These are phyloP conservation scores for Arthrobotrys entomopaga DNA, from an alignment of 2,329 filamentous ascomycete genomes.

Conservation along the genomic window DNA sequence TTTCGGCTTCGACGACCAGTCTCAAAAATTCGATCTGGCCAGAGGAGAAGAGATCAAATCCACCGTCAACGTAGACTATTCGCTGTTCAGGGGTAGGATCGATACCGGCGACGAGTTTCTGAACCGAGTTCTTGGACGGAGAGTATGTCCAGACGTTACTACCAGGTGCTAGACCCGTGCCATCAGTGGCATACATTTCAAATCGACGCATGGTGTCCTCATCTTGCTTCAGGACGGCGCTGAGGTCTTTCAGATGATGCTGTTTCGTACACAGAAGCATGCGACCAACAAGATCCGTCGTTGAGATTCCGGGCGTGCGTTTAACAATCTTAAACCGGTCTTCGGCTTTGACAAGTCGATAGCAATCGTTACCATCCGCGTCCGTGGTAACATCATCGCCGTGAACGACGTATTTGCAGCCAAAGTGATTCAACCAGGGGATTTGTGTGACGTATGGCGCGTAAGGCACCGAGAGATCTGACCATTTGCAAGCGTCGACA, in stretches of 20 bases:
- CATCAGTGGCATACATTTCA: conserved; percentile 83
- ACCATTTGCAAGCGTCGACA: conserved; percentile 94
- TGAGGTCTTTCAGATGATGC: conserved; percentile 88
- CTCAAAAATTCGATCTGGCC: conserved; percentile 96
- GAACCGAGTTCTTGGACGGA: conserved; percentile 68
- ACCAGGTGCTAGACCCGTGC: conserved; percentile 79
- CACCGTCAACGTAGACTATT: conserved; percentile 93
- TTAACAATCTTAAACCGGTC: conserved; percentile 96
- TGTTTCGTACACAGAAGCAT: conserved; percentile 96
- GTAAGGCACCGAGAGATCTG: conserved; percentile 81
- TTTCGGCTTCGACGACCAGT: conserved; percentile 77
- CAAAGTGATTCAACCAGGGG: conserved; percentile 93
- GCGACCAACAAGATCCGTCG: conserved; percentile 95
- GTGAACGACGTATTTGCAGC: conserved; percentile 94
- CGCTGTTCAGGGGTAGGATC: conserved; percentile 79
- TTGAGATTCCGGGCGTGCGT: conserved; percentile 94
- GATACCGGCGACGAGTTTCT: conserved; percentile 75
- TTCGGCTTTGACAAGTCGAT: conserved; percentile 95
- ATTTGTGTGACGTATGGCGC: conserved; percentile 95
- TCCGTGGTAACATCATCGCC: conserved; percentile 98
- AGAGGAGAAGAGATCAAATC: conserved; percentile 95
- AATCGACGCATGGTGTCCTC: conserved; percentile 44
- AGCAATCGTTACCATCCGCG: conserved; percentile 92
- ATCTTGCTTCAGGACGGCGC: conserved; percentile 67
- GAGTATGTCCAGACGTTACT: conserved; percentile 88